phyloP scores from a whole-genome alignment of 2,329 filamentous ascomycete species.

The Neonectria faginata region DNA sequence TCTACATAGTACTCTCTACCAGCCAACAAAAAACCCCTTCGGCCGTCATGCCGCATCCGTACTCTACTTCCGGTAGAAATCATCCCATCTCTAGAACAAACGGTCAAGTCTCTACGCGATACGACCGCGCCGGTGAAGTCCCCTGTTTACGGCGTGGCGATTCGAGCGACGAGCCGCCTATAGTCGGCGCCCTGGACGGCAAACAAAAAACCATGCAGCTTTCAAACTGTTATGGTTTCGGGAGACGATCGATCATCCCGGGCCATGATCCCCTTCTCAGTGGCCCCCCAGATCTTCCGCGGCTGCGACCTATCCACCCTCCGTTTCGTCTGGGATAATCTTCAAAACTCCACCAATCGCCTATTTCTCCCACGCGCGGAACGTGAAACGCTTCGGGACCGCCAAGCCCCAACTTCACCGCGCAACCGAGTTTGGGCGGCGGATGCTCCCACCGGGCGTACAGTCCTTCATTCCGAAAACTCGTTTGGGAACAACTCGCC shows the following conservation, averaged over 20 bases:
- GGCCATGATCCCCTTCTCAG: constrained; percentile 20
- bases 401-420: constrained; percentile 19
- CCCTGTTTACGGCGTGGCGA: background rate
- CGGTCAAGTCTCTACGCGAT: constrained; percentile 8
- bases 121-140: constrained; percentile 7
- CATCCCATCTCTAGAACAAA: constrained; percentile 14
- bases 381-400: constrained; percentile 32
- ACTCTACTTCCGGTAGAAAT: background rate
- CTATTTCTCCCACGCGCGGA: constrained; percentile 20
- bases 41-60: background rate
- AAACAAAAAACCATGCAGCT: constrained; percentile 15
- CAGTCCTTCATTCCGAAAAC: constrained; percentile 27
- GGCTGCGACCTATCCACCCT: constrained; percentile 14
- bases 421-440: constrained; percentile 34
- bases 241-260: constrained; percentile 28
- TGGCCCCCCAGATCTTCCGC: constrained; percentile 27
- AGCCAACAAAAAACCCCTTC: background rate
- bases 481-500: constrained; percentile 8
- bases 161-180: constrained; percentile 10
- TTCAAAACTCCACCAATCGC: constrained; percentile 36
- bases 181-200: background rate
- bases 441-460: constrained; percentile 29
- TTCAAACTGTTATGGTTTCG: constrained; percentile 34
- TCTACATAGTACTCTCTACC: background rate
- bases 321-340: constrained; percentile 22